Evolutionary conservation across 2,329 filamentous ascomycete species (phyloP).

Genomic region (Fusarium siculi): DNA sequence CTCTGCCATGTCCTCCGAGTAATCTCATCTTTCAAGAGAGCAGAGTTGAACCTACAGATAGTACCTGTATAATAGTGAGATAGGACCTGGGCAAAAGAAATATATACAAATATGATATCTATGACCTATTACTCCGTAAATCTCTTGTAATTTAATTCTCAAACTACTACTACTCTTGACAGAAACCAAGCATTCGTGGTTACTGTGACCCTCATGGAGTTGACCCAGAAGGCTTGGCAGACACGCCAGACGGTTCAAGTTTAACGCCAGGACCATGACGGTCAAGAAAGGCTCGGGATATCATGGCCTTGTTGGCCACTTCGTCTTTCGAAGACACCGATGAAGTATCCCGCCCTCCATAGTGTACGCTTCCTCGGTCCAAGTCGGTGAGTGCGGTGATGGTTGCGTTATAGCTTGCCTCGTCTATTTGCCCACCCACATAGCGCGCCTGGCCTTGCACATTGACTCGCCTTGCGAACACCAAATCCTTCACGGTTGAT

Average conservation of each 20-base stretch:
- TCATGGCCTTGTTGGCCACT: neutral
- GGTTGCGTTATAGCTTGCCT: constrained; percentile 8
- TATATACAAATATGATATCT: neutral
- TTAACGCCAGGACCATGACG: neutral
- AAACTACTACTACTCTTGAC: neutral
- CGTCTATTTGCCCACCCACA: constrained; percentile 17
- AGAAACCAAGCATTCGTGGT: neutral
- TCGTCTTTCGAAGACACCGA: neutral
- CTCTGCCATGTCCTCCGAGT: neutral
- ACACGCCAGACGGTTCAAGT: neutral
- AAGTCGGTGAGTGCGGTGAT: constrained; percentile 5
- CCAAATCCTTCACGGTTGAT: constrained; percentile 41
- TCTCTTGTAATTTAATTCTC: neutral
- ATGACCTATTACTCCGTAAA: neutral
- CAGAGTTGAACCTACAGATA: neutral
- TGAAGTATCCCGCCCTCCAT: neutral
- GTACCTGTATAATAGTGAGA: neutral
- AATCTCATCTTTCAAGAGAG: neutral
- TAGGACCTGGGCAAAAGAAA: neutral
- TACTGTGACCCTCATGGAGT: neutral
- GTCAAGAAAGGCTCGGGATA: neutral
- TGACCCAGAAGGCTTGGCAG: neutral
- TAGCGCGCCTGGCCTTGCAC: constrained; percentile 24
- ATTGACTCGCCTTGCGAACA: constrained; percentile 37
- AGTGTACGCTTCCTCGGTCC: constrained; percentile 1